Evolutionary conservation across 345 rosid species (phyloP), one percentile per base, ranked within the genome.

Genomic region (Schrenkiella parvula): DNA sequence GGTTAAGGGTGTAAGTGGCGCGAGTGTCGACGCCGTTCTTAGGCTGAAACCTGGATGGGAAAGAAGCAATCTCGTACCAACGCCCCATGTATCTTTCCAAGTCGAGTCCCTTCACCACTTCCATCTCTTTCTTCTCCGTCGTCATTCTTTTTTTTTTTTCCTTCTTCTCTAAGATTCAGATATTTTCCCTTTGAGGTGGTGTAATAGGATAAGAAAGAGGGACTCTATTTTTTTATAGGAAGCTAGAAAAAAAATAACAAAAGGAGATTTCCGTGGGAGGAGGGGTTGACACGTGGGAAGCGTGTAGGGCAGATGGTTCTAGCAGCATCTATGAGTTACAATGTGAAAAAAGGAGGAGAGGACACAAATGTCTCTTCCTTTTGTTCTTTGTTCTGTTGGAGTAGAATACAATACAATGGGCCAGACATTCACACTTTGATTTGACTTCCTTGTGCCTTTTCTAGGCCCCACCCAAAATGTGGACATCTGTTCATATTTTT

Each of bases 61-160:
- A 88, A 15, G 91, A 86, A 5, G 97, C 97, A 39, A 93, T 88
- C 79, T 93, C 98, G 78, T 93, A 87, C 97, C 97, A 91, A 43
- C 96, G 83, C 2, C 97, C 98, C 96, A 86, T 89, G 84, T 89
- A 93, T 28, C 89, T 80, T 64, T 78, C 48, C 65, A 91, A 1
- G 74, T 95, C 95, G 4, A 95, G 66, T 1, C 81, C 84, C 60
- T 67, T 88, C 74, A 89, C 96, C 73, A 89, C 96, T 61, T 87
- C 80, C 93, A 95, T 93, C 70, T 70, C 79, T 57, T 81, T 86
- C 61, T 77, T 74, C 58, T 39, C 35, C 15, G 62, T 80, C 88
- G 62, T 78, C 89, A 83, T 86, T 28, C 42, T 64, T 15, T 2
- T 28, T 47, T 64, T 15, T 2, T 39, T 17, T 26, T 26, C 18